Base-by-base conservation (phyloP, 2,329 filamentous ascomycete species). In the Chlorencoelia australis region DNA sequence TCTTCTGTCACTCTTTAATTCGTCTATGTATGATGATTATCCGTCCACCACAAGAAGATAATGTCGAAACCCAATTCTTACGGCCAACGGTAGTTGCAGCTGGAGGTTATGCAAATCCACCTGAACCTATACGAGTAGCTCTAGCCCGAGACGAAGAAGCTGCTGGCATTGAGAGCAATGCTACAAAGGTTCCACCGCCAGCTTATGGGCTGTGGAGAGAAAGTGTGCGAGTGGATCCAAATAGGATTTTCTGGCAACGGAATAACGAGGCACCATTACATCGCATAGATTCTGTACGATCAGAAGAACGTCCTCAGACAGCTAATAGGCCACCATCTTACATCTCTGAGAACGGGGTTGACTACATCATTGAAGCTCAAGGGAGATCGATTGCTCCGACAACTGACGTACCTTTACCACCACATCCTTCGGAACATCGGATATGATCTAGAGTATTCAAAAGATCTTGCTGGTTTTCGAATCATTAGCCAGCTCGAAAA, bases 201-300 rank as follows among this genome's bases (percentile, higher is more conserved):
- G 85, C 85, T 2, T 94, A 94, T 54, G 87, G 87, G 0, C 63
- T 86, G 1, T 93, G 85, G 83, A 69, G 85, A 35, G 78, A 79
- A 57, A 89, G 81, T 52, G 83, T 91, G 59, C 71, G 83, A 31
- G 80, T 87, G 20, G 82, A 94, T 51, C 86, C 86, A 1, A 75
- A 89, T 52, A 67, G 85, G 10, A 67, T 94, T 17, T 86, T 82
- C 55, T 93, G 85, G 85, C 77, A 82, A 57, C 73, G 80, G 24
- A 81, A 77, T 46, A 64, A 68, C 3, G 55, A 56, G 21, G 37
- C 48, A 21, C 40, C 46, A 30, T 26, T 43, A 7, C 36, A 50
- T 30, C 35, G 44, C 27, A 17, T 44, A 30, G 25, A 46, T 17
- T 43, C 41, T 7, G 19, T 29, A 7, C 30, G 37, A 28, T 20